Evolutionary conservation across 306 rosid genomes (phyloP).

Genomic region (Pueraria montana): DNA sequence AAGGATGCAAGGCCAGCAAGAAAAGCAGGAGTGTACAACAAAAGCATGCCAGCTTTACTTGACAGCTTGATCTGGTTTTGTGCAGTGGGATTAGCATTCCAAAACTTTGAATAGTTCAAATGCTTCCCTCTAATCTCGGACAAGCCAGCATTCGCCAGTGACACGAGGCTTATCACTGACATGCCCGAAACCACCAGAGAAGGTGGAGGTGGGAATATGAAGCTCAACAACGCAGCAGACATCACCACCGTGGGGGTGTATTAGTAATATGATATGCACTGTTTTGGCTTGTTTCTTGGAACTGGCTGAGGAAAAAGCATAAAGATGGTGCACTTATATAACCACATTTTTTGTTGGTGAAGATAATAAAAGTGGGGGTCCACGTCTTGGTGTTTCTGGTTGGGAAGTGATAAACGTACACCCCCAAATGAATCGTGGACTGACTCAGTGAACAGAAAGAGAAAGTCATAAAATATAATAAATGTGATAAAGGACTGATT

Average conservation of each 20-base stretch:
- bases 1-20: conserved; percentile 63
- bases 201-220: conserved; percentile 65
- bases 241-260: background rate
- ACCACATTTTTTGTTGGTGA: background rate
- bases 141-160: conserved; percentile 49
- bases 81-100: conserved; percentile 31
- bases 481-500: too few relatives aligned
- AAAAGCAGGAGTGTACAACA: conserved; percentile 72
- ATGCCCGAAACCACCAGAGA: conserved; percentile 58
- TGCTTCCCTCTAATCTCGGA: conserved; percentile 69
- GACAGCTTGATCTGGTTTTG: conserved; percentile 50
- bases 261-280: too few relatives aligned
- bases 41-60: conserved; percentile 68
- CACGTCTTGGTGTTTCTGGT: background rate
- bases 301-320: background rate
- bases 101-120: conserved; percentile 78
- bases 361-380: background rate
- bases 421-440: too few relatives aligned
- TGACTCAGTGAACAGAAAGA: too few relatives aligned
- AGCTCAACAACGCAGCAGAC: conserved; percentile 30
- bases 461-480: too few relatives aligned
- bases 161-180: conserved; percentile 55
- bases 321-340: background rate
- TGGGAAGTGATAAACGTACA: too few relatives aligned
- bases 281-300: background rate